These are phyloP conservation scores for Vigna reflexopilosa DNA, from an alignment of 306 rosid genomes.

Conservation along the genomic window DNA sequence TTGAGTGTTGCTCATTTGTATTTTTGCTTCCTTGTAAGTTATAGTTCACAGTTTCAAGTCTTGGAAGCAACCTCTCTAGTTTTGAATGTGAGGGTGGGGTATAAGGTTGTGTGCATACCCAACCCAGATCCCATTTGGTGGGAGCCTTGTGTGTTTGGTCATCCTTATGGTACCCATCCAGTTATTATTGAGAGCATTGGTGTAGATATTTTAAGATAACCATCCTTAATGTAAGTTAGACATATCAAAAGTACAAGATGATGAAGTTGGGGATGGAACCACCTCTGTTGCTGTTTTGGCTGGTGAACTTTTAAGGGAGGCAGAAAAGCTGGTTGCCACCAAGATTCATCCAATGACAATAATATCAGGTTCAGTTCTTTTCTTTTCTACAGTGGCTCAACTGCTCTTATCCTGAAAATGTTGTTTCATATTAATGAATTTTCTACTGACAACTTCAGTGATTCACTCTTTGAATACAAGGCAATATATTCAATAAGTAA, in stretches of 20 bases:
- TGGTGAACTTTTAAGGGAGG: conserved; percentile 94
- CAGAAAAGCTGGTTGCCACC: conserved; percentile 89
- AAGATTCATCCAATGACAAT: conserved; percentile 99
- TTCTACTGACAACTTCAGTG: conserved; percentile 6
- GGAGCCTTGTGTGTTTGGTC: neutral
- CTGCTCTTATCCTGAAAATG: conserved; percentile 10
- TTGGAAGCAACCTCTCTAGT: neutral
- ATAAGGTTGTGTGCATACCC: neutral
- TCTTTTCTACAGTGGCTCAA: neutral
- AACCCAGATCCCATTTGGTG: neutral
- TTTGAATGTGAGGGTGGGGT: neutral
- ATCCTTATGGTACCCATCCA: neutral
- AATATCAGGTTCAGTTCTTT: conserved; percentile 74
- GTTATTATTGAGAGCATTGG: neutral
- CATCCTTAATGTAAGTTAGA: conserved; percentile 72
- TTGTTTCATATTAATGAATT: neutral
- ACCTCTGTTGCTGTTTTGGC: conserved; percentile 99
- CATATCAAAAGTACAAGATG: conserved; percentile 98
- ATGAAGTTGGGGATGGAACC: conserved; percentile 99
- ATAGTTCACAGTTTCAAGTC: neutral
- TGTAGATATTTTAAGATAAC: neutral
- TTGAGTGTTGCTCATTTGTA: too few species aligned
- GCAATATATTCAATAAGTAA: neutral
- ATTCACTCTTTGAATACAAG: neutral
- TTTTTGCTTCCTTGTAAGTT: neutral